A percentile compares a stretch with the other conserved stretches of the same genome.
These are phyloP conservation scores for barley (Hordeum vulgare) DNA, from an alignment of 176 grass and related monocot species.

Conservation along the genomic window DNA sequence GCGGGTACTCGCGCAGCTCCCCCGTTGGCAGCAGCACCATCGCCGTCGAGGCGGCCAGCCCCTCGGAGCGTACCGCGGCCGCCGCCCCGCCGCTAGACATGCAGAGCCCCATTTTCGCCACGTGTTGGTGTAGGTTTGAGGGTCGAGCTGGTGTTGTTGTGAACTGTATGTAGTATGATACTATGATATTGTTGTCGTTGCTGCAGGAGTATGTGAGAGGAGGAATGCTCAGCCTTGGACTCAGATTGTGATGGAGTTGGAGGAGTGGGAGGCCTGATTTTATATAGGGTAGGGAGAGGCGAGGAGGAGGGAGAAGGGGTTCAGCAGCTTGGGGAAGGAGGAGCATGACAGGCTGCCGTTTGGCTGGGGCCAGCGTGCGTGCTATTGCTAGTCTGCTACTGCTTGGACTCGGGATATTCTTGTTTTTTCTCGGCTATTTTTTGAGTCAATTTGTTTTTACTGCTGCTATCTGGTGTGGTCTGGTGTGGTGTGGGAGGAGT, in stretches of 20 bases:
- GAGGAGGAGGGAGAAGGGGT: neutral
- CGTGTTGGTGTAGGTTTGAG: neutral
- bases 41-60: neutral
- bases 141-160: neutral
- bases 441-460: neutral
- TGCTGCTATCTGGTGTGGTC: neutral
- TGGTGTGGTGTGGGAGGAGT: neutral
- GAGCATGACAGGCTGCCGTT: constrained; percentile 29
- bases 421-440: neutral
- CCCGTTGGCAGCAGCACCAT: constrained; percentile 55
- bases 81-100: constrained; percentile 21
- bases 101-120: constrained; percentile 43
- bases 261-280: neutral
- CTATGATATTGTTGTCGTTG: neutral
- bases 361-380: neutral
- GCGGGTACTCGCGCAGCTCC: constrained; percentile 42
- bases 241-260: neutral
- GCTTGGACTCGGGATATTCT: neutral
- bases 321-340: neutral
- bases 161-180: neutral
- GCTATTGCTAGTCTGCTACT: neutral
- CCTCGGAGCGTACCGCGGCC: neutral
- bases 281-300: neutral
- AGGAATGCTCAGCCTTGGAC: neutral
- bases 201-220: neutral